Evolutionary conservation across 2,329 filamentous ascomycete species (phyloP).

Genomic region (Arachnomyces sp.): DNA sequence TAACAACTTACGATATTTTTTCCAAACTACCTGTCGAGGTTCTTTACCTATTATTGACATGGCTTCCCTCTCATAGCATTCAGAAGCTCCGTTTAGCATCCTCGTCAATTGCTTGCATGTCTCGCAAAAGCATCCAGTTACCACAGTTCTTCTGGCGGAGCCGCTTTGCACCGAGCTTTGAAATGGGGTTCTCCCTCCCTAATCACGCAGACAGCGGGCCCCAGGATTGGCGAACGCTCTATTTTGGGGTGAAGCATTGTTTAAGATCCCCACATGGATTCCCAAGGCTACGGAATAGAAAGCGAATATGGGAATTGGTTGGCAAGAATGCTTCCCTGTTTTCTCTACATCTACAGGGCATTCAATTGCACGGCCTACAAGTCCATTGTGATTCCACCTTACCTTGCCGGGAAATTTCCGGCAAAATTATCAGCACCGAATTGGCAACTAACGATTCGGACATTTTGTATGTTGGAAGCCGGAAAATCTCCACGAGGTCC

Average conservation of each 20-base stretch:
- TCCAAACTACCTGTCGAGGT: slow-evolving; percentile 3
- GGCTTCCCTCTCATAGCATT: slow-evolving; percentile 1
- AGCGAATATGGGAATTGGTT: slow-evolving; percentile 3
- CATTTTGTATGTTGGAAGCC: slow-evolving; percentile 1
- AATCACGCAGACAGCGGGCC: background rate
- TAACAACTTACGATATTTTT: background rate
- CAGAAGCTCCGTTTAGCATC: slow-evolving; percentile 2
- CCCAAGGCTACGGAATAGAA: background rate
- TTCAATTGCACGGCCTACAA: background rate
- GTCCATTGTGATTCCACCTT: background rate
- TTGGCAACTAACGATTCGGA: background rate
- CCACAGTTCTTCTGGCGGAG: slow-evolving; percentile 2
- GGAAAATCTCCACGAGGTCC: background rate
- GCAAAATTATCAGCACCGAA: slow-evolving; percentile 2
- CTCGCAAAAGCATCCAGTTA: background rate
- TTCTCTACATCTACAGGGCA: background rate
- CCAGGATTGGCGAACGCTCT: slow-evolving; percentile 1
- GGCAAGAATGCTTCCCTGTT: background rate
- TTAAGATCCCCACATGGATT: background rate
- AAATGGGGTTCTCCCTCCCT: slow-evolving; percentile 1
- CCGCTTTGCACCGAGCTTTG: slow-evolving; percentile 1
- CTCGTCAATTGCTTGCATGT: background rate
- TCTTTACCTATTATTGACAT: slow-evolving; percentile 1
- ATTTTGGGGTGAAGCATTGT: background rate
- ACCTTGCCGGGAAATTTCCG: background rate